Evolutionary conservation across 108 stramenopile species (phyloP).

Genomic region (Cylindrotheca fusiformis): DNA sequence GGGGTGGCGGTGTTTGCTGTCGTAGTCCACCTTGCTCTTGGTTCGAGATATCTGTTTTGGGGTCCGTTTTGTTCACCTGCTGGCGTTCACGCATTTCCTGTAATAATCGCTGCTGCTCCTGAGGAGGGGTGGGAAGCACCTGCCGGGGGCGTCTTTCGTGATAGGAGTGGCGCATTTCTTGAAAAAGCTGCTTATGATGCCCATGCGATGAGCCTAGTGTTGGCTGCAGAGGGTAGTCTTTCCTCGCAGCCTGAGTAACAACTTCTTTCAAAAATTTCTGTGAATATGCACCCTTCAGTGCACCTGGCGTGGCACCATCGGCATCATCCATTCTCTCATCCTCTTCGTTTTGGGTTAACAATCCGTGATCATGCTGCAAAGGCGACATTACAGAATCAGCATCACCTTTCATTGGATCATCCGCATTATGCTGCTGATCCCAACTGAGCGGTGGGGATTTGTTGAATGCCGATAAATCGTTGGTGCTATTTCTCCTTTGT

Average conservation of each 20-base stretch:
- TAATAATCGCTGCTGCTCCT: constrained; percentile 18
- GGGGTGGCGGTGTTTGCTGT: background rate
- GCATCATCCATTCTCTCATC: background rate
- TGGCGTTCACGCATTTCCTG: constrained; percentile 8
- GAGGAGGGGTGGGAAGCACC: background rate
- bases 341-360: constrained; percentile 3
- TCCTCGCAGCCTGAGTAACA: background rate
- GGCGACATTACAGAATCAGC: constrained; percentile 10
- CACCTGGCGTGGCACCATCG: background rate
- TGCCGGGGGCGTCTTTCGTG: constrained; percentile 2
- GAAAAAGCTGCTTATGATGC: constrained; percentile 3
- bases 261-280: constrained; percentile 17
- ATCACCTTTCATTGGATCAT: constrained; percentile 1
- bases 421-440: background rate
- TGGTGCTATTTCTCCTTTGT: background rate
- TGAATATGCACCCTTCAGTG: background rate
- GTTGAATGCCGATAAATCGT: background rate
- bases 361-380: constrained; percentile 9
- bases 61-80: background rate
- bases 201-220: no score
- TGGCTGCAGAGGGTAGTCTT: background rate
- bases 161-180: constrained; percentile 6
- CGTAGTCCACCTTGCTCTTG: constrained; percentile 1
- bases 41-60: constrained; percentile 1
- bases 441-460: background rate